Conservation (phyloP, 176 grass and related monocot genomes). For the Thinopyrum elongatum region DNA sequence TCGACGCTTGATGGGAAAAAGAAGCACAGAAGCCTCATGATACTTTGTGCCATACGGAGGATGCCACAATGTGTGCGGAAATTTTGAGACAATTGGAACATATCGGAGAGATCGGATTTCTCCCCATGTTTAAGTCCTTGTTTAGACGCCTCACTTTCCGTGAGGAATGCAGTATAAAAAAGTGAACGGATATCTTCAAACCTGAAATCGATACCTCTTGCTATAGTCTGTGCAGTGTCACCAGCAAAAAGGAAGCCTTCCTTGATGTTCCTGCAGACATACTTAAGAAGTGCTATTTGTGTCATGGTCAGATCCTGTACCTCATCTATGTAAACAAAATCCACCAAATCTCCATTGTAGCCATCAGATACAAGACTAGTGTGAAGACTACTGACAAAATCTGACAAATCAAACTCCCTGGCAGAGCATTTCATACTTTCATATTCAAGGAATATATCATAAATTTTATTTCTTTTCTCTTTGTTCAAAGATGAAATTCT, state of each 20-base stretch:
- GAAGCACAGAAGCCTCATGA: slow-evolving; percentile 71
- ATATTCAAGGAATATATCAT: slow-evolving; percentile 80
- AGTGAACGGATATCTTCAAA: slow-evolving; percentile 83
- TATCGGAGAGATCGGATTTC: slow-evolving; percentile 35
- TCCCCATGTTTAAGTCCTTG: slow-evolving; percentile 36
- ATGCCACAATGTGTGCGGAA: slow-evolving; percentile 77
- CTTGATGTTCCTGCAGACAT: slow-evolving; percentile 70
- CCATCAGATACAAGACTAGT: slow-evolving; percentile 31
- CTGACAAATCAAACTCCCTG: slow-evolving; percentile 74
- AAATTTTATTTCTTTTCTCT: slow-evolving; percentile 48
- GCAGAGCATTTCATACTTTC: slow-evolving; percentile 53
- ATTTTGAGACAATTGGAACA: slow-evolving; percentile 83
- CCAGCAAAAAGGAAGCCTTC: slow-evolving; percentile 89
- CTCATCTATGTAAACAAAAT: slow-evolving; percentile 91
- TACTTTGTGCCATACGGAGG: slow-evolving; percentile 71
- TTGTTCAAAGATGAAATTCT: slow-evolving; percentile 56
- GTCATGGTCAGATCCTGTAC: slow-evolving; percentile 86
- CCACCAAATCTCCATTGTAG: slow-evolving; percentile 46
- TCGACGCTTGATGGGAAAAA: slow-evolving; percentile 76
- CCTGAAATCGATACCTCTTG: slow-evolving; percentile 80
- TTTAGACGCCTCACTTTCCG: slow-evolving; percentile 14
- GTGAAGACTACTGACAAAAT: slow-evolving; percentile 77
- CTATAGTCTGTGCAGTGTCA: slow-evolving; percentile 88
- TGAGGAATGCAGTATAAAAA: slow-evolving; percentile 69
- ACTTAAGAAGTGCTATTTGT: slow-evolving; percentile 74